Percentiles rank a stretch among this genome's conserved stretches.
phyloP scores from a whole-genome alignment of 2,329 filamentous ascomycete species.

The Coniella lustricola region DNA sequence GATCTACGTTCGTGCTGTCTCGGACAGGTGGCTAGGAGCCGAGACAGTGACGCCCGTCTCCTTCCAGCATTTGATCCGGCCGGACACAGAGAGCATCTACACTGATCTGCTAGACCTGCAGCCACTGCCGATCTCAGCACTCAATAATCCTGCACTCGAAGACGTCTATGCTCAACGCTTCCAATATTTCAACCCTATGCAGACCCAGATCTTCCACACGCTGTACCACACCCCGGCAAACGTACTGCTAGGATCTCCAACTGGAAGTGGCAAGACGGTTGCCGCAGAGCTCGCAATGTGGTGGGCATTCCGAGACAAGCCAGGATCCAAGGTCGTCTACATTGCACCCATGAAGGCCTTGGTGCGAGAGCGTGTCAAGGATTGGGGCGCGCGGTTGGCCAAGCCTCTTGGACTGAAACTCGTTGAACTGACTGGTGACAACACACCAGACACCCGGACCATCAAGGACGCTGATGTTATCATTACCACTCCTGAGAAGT shows the following conservation, averaged over 20 bases:
- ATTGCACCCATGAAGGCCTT: slow-evolving; percentile 99
- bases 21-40: slow-evolving; percentile 91
- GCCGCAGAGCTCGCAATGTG: slow-evolving; percentile 97
- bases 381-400: slow-evolving; percentile 82
- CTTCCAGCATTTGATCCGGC: slow-evolving; percentile 94
- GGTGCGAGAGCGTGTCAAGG: slow-evolving; percentile 90
- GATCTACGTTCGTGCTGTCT: slow-evolving; percentile 91
- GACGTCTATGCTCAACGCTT: slow-evolving; percentile 85
- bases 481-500: slow-evolving; percentile 98
- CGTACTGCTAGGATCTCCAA: slow-evolving; percentile 89
- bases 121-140: slow-evolving; percentile 75
- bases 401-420: slow-evolving; percentile 78
- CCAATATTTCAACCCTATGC: slow-evolving; percentile 98
- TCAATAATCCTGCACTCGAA: slow-evolving; percentile 82
- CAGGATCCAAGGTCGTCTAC: slow-evolving; percentile 95
- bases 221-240: slow-evolving; percentile 90
- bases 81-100: slow-evolving; percentile 95
- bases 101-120: slow-evolving; percentile 90
- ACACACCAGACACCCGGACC: slow-evolving; percentile 91
- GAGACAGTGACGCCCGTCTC: slow-evolving; percentile 94
- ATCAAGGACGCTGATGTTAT: slow-evolving; percentile 97
- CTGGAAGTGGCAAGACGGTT: slow-evolving; percentile 94
- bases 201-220: slow-evolving; percentile 96
- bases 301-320: slow-evolving; percentile 95
- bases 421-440: slow-evolving; percentile 94